Conservation (phyloP, 495 filamentous ascomycete species). For the Clavariopsis aquatica region DNA sequence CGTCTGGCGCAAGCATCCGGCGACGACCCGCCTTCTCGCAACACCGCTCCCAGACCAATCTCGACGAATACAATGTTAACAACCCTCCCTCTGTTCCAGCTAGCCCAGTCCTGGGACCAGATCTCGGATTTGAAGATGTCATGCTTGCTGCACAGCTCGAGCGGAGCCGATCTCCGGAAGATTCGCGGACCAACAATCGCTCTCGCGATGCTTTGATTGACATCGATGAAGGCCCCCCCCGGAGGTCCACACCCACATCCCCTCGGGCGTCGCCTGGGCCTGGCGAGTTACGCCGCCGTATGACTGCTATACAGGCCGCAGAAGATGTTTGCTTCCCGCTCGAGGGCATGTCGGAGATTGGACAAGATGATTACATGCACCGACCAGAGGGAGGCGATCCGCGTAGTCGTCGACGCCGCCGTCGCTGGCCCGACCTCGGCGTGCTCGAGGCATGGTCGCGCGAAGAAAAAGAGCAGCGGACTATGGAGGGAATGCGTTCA, state of each 20-base stretch:
- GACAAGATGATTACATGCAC: constrained; percentile 66
- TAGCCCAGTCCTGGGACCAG: constrained; percentile 62
- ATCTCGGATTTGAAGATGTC: constrained; percentile 75
- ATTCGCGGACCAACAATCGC: constrained; percentile 37
- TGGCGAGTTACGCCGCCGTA: constrained; percentile 53
- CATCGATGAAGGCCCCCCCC: constrained; percentile 53
- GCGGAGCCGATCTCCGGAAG: constrained; percentile 44
- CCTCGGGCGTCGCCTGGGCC: constrained; percentile 46
- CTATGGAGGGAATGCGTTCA: constrained; percentile 72
- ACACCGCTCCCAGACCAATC: constrained; percentile 20
- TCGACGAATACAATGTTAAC: constrained; percentile 76
- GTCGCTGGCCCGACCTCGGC: constrained; percentile 68
- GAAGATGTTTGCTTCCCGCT: constrained; percentile 94
- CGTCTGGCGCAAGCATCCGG: constrained; percentile 31
- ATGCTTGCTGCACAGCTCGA: constrained; percentile 66
- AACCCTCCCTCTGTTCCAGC: constrained; percentile 93
- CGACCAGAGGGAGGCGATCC: constrained; percentile 46
- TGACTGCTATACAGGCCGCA: constrained; percentile 60
- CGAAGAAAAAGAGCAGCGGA: constrained; percentile 87
- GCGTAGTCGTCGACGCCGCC: constrained; percentile 49
- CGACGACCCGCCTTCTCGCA: constrained; percentile 17
- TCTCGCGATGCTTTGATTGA: constrained; percentile 59
- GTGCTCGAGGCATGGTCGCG: constrained; percentile 88
- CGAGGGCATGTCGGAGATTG: constrained; percentile 74
- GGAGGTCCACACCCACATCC: constrained; percentile 19